Evolutionary conservation across 305 asterid species (phyloP).

Genomic region (Fraxinus floribunda): DNA sequence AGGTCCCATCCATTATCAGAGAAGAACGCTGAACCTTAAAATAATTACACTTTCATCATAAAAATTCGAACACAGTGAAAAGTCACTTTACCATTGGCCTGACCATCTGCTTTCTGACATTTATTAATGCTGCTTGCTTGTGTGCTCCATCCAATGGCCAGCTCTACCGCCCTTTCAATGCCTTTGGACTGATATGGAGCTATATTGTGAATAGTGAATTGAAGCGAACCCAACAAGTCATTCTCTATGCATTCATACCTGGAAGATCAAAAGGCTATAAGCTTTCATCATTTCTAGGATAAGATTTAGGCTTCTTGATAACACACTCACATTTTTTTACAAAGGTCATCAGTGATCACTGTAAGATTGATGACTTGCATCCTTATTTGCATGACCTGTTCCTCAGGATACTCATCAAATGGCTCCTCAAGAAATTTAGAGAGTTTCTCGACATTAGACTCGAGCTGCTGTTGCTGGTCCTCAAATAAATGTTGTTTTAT

Average conservation of each 20-base stretch:
- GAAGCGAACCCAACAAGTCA: constrained; percentile 81
- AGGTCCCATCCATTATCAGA: constrained; percentile 16
- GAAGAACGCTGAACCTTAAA: not conserved
- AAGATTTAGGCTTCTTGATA: constrained; percentile 12
- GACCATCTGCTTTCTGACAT: constrained; percentile 41
- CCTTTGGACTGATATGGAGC: constrained; percentile 93
- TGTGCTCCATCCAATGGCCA: constrained; percentile 44
- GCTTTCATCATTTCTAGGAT: constrained; percentile 14
- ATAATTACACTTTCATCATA: constrained; percentile 15
- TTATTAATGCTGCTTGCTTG: constrained; percentile 30
- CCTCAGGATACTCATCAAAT: constrained; percentile 57
- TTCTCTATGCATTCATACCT: constrained; percentile 95
- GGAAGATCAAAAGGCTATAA: constrained; percentile 37
- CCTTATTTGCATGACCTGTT: constrained; percentile 51
- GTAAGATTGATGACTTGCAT: constrained; percentile 75
- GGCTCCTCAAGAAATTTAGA: constrained; percentile 84
- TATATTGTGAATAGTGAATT: constrained; percentile 58
- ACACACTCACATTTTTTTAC: constrained; percentile 73
- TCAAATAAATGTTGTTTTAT: constrained; percentile 80
- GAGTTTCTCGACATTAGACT: constrained; percentile 79
- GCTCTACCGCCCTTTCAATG: constrained; percentile 78
- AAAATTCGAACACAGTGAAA: constrained; percentile 16
- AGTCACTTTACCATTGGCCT: constrained; percentile 51
- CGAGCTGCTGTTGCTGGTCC: constrained; percentile 98
- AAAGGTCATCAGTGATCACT: constrained; percentile 61